These are phyloP conservation scores for Tolypocladium tropicale DNA, from an alignment of 2,329 filamentous ascomycete genomes.

Conservation along the genomic window DNA sequence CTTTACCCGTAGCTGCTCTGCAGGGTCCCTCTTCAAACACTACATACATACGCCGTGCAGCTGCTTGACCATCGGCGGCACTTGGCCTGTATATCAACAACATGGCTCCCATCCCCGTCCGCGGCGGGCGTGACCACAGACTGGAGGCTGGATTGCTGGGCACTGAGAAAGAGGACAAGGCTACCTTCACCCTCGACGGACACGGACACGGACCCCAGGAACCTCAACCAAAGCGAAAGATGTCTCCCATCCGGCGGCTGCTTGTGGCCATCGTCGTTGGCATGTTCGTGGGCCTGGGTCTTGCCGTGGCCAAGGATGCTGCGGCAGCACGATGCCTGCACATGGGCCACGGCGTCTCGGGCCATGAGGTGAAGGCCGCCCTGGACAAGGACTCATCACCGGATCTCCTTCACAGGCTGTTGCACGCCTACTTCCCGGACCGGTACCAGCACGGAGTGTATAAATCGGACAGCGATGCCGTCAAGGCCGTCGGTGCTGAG, in stretches of 20 bases:
- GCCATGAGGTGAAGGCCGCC: conserved; percentile 1
- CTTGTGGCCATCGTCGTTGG: conserved; percentile 11
- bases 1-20: neutral
- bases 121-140: conserved; percentile 3
- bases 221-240: conserved; percentile 2
- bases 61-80: neutral
- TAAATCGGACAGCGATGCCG: conserved; percentile 50
- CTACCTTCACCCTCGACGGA: conserved; percentile 1
- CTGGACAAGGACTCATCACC: conserved; percentile 31
- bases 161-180: conserved; percentile 13
- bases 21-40: neutral
- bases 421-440: conserved; percentile 51
- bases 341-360: neutral
- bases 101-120: conserved; percentile 7
- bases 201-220: conserved; percentile 1
- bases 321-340: neutral
- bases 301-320: conserved; percentile 6
- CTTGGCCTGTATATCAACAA: neutral
- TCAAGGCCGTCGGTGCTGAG: conserved; percentile 51
- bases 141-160: conserved; percentile 13
- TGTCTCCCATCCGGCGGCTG: conserved; percentile 8
- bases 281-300: conserved; percentile 15
- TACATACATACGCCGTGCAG: neutral
- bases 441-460: conserved; percentile 61
- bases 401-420: conserved; percentile 52